A percentile compares a stretch with the other conserved stretches of the same genome.
phyloP scores from a whole-genome alignment of 2,329 filamentous ascomycete genomes.

The Nemania sp. region DNA sequence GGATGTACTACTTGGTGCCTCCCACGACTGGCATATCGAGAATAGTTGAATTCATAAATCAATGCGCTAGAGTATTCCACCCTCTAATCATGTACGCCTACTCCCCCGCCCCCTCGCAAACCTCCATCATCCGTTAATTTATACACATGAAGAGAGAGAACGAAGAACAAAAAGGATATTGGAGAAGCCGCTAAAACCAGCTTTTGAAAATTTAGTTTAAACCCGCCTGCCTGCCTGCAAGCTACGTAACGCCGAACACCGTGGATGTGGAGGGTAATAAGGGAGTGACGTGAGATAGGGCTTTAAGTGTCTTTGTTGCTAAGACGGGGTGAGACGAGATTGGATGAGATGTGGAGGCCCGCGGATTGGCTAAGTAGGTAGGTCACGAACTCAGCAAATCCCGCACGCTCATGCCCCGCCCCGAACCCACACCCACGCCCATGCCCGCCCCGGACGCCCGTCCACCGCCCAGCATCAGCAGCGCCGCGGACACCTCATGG shows the following conservation, averaged over 20 bases:
- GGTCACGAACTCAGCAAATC: constrained; percentile 65
- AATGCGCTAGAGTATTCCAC: background rate
- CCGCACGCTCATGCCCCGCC: constrained; percentile 65
- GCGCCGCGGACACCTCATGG: constrained; percentile 84
- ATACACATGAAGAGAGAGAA: background rate
- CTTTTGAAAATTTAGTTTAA: background rate
- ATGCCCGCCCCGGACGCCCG: constrained; percentile 39
- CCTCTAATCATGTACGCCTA: background rate
- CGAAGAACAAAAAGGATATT: no score
- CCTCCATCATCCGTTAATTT: background rate
- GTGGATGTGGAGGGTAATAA: background rate
- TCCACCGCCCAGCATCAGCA: constrained; percentile 80
- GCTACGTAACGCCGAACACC: background rate
- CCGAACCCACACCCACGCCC: constrained; percentile 41
- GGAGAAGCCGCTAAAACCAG: background rate
- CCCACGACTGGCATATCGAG: background rate
- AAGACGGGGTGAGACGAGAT: background rate
- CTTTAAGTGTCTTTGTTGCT: no score
- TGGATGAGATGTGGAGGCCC: background rate
- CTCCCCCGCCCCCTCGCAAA: background rate
- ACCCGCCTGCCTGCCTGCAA: background rate
- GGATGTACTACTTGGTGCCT: background rate
- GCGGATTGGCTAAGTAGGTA: background rate
- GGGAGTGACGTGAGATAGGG: background rate
- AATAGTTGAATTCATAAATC: background rate